These are phyloP conservation scores for Leccinum incarnatum DNA, from an alignment of 768 basidiomycete species.

Conservation along the genomic window DNA sequence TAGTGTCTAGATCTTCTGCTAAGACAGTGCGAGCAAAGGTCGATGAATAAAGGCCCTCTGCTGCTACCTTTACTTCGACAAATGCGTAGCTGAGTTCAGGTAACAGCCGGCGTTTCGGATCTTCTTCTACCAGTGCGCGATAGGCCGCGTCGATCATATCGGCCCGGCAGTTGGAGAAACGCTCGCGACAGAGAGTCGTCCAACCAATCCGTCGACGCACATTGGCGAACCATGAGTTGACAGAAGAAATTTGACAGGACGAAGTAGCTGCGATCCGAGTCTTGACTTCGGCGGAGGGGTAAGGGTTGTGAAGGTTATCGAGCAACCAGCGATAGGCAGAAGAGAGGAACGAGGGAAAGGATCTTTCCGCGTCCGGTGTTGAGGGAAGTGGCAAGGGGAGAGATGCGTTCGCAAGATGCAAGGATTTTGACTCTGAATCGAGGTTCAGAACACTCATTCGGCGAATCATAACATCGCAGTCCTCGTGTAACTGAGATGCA, in stretches of 20 bases:
- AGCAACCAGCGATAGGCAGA: constrained; percentile 33
- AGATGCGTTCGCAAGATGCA: too few species aligned
- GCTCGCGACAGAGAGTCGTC: constrained; percentile 38
- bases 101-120: constrained; percentile 9
- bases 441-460: too few species aligned
- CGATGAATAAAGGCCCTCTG: constrained; percentile 32
- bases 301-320: constrained; percentile 49
- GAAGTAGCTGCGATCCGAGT: constrained; percentile 23
- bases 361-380: too few species aligned
- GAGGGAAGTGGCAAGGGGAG: too few species aligned
- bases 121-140: constrained; percentile 26
- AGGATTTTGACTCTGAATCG: too few species aligned
- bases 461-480: too few species aligned
- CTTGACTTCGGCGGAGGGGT: constrained; percentile 37
- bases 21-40: constrained; percentile 27
- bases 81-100: constrained; percentile 26
- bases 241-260: constrained; percentile 20
- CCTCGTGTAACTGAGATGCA: too few species aligned
- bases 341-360: too few species aligned
- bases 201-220: constrained; percentile 52
- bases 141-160: constrained; percentile 31
- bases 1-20: constrained; percentile 26
- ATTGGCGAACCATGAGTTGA: constrained; percentile 50
- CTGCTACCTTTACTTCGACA: constrained; percentile 28
- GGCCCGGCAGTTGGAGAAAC: constrained; percentile 24